Percentiles rank a stretch among this genome's conserved stretches.
These are phyloP conservation scores for Nicotiana otophora DNA, from an alignment of 257 asterid species.

Conservation along the genomic window DNA sequence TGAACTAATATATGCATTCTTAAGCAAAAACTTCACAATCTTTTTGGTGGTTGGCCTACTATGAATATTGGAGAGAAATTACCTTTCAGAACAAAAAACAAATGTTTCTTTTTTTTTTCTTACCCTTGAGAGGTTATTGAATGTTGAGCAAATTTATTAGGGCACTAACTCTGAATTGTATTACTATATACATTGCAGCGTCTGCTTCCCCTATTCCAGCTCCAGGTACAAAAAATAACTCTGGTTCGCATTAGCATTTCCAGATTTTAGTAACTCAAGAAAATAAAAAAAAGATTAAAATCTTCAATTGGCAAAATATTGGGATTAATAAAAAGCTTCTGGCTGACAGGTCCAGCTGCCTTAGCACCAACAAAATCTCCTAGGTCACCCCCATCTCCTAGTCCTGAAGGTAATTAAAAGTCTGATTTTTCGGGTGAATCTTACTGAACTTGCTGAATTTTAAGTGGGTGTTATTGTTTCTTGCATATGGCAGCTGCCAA, in stretches of 20 bases:
- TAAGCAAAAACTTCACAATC: too few relatives aligned
- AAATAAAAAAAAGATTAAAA: neutral
- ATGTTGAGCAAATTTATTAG: neutral
- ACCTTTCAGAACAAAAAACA: too few relatives aligned
- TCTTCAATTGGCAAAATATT: neutral
- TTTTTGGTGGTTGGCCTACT: too few relatives aligned
- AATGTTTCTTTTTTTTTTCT: neutral
- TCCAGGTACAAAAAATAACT: conserved; percentile 40
- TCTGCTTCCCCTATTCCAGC: conserved; percentile 51
- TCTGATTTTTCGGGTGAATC: neutral
- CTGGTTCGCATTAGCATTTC: neutral
- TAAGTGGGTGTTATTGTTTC: neutral
- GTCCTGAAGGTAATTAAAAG: conserved; percentile 3
- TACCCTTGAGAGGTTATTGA: neutral
- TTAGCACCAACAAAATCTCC: neutral
- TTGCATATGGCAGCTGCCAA: conserved; percentile 14
- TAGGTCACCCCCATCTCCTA: conserved; percentile 9
- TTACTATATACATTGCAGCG: conserved; percentile 12
- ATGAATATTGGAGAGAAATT: too few relatives aligned
- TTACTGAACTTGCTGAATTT: neutral
- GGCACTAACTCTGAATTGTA: neutral
- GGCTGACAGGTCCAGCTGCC: conserved; percentile 1
- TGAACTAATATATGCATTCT: too few relatives aligned
- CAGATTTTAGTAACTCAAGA: neutral
- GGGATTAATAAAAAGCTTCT: neutral